Conservation (phyloP, 2,329 filamentous ascomycete genomes). For the Hypoxylon rubiginosum region DNA sequence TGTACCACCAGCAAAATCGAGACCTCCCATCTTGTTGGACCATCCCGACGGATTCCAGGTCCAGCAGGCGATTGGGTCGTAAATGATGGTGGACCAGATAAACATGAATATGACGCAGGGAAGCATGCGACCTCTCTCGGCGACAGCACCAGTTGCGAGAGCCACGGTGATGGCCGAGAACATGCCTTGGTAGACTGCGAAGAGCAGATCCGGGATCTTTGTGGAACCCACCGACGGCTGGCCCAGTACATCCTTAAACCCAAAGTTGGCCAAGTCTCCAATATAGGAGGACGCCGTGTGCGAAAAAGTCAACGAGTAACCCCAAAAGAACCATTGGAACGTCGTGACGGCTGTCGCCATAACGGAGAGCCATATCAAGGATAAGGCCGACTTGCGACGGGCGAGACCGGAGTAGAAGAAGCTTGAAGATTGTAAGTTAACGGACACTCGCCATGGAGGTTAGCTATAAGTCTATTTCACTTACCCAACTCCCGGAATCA, state of each 20-base stretch:
- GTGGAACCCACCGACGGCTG: constrained; percentile 79
- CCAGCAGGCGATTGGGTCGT: constrained; percentile 95
- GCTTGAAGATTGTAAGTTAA: constrained; percentile 49
- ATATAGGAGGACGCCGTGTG: constrained; percentile 82
- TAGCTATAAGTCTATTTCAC: constrained; percentile 45
- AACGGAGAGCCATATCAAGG: constrained; percentile 89
- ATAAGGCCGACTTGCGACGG: constrained; percentile 88
- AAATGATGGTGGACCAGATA: constrained; percentile 89
- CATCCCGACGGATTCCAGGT: constrained; percentile 90
- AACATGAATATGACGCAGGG: constrained; percentile 94
- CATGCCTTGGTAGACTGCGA: constrained; percentile 90
- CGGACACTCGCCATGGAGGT: constrained; percentile 6
- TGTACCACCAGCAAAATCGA: constrained; percentile 91
- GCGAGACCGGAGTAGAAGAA: constrained; percentile 96
- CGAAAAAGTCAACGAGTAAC: constrained; percentile 85
- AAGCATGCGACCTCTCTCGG: constrained; percentile 88
- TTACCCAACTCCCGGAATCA: constrained; percentile 90
- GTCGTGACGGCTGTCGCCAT: constrained; percentile 87
- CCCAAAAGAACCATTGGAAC: constrained; percentile 98
- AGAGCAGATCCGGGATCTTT: constrained; percentile 84
- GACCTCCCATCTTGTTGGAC: constrained; percentile 82
- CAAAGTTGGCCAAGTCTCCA: constrained; percentile 83
- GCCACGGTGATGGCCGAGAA: constrained; percentile 89
- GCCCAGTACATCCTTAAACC: constrained; percentile 80
- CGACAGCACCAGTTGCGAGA: constrained; percentile 85